Conservation (phyloP, 2,329 filamentous ascomycete genomes). For the Boeremia lycopersici region DNA sequence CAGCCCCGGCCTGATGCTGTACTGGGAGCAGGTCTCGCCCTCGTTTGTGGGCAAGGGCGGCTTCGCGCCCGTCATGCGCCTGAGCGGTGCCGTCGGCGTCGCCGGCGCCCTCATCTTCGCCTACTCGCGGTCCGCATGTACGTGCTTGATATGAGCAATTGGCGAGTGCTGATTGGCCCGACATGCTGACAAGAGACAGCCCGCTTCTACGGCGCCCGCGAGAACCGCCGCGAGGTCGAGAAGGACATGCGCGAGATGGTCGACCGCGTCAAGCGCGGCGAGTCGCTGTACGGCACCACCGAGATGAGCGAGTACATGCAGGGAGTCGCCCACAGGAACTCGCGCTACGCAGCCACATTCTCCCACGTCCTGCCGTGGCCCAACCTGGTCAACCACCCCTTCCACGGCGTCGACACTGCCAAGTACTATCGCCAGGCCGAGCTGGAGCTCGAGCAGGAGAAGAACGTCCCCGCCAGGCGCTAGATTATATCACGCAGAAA, state of each 20-base stretch:
- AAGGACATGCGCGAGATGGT: conserved; percentile 99
- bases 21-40: conserved; percentile 84
- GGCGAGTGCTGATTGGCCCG: background rate
- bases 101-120: conserved; percentile 82
- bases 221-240: conserved; percentile 89
- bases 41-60: conserved; percentile 83
- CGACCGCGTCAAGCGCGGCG: conserved; percentile 87
- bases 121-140: conserved; percentile 84
- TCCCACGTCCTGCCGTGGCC: conserved; percentile 90
- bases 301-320: conserved; percentile 85
- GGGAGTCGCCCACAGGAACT: conserved; percentile 90
- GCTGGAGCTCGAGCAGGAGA: conserved; percentile 85
- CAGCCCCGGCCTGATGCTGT: conserved; percentile 74
- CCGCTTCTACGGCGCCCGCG: conserved; percentile 92
- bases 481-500: conserved; percentile 10
- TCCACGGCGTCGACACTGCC: conserved; percentile 93
- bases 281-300: conserved; percentile 86
- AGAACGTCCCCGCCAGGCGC: conserved; percentile 17
- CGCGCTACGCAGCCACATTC: conserved; percentile 85
- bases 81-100: conserved; percentile 73
- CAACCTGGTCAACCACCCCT: conserved; percentile 91
- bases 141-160: conserved; percentile 47
- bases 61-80: conserved; percentile 81
- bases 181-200: conserved; percentile 58
- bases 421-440: conserved; percentile 98